Evolutionary conservation across 805 yeast genomes (phyloP), one percentile per base, ranked within the genome.

Genomic region (Monosporozyma unispora): DNA sequence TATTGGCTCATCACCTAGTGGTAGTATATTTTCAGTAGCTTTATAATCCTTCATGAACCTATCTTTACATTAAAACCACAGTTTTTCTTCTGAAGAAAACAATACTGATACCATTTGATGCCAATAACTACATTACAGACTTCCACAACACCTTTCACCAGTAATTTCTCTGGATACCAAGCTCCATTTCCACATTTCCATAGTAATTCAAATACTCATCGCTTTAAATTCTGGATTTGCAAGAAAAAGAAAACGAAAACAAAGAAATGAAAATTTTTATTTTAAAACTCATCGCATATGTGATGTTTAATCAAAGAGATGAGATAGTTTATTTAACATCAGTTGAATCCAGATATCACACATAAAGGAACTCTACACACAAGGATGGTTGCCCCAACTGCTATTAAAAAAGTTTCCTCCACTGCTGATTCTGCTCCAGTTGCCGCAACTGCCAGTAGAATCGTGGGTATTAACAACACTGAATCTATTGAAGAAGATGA

Each of bases 331-430:
- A 31, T 31, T 4, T 28, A 11, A 28, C 33, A 31, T 31, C 14
- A 25, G 33, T 29, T 29, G n/a, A 29, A 4, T 10, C 5, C 5
- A 29, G 5, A 12, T 14, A 31, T 31, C 35, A 39, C 22, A 12
- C 23, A n/a, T 27, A 39, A 14, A 12, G 16, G 21, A 39, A 19
- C 21, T 19, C 28, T 18, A 21, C 5, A 39, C 8, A 39, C 10
- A 16, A 25, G 16, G 35, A 57, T 58, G 60, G 61, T 58, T 50
- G 61, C 61, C 16, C 81, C 75, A 46, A 71, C 62, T 58, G 77
- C 67, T 50, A 63, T 50, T 58, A 79, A 53, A 58, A 61, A 48
- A 51, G 46, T 43, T 7, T 44, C 43, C 4, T 28, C 19, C n/a
- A 45, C 22, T 6, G 28, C 35, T 9, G 41, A 5, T 6, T 28